Conservation (phyloP, 2,329 filamentous ascomycete species). For the Colletotrichum magnum region DNA sequence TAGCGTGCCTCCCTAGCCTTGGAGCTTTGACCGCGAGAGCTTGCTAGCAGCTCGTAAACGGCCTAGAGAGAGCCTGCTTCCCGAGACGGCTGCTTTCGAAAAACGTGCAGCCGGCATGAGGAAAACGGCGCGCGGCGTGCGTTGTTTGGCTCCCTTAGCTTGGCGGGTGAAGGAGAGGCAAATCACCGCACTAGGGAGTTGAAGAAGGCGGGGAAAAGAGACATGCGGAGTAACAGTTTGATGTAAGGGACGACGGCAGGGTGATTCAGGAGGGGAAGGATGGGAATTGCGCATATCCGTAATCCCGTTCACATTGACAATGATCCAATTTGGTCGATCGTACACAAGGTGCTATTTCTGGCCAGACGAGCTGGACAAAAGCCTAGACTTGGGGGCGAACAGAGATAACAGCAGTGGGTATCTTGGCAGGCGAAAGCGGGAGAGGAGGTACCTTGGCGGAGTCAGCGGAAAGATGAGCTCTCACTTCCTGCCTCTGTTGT, state of each 20-base stretch:
- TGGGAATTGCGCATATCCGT: slow-evolving; percentile 25
- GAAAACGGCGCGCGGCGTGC: slow-evolving; percentile 23
- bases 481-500: not conserved
- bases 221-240: not conserved
- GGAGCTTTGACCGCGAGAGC: slow-evolving; percentile 2
- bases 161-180: slow-evolving; percentile 6
- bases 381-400: not conserved
- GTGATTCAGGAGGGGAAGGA: slow-evolving; percentile 10
- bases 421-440: not conserved
- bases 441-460: slow-evolving; percentile 5
- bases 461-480: not conserved
- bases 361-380: not conserved
- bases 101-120: slow-evolving; percentile 10
- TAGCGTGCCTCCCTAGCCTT: not conserved
- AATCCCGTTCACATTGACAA: slow-evolving; percentile 23
- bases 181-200: not conserved
- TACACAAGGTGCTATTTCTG: not conserved
- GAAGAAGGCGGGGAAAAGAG: not conserved
- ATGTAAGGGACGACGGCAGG: slow-evolving; percentile 32
- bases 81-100: slow-evolving; percentile 5
- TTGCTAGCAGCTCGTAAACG: not conserved
- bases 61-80: not conserved
- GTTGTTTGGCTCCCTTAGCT: slow-evolving; percentile 4
- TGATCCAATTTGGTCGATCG: slow-evolving; percentile 35
- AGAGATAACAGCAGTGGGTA: not conserved